Evolutionary conservation across 352 stramenopile species (phyloP).

Genomic region (Pythium brassicae): DNA sequence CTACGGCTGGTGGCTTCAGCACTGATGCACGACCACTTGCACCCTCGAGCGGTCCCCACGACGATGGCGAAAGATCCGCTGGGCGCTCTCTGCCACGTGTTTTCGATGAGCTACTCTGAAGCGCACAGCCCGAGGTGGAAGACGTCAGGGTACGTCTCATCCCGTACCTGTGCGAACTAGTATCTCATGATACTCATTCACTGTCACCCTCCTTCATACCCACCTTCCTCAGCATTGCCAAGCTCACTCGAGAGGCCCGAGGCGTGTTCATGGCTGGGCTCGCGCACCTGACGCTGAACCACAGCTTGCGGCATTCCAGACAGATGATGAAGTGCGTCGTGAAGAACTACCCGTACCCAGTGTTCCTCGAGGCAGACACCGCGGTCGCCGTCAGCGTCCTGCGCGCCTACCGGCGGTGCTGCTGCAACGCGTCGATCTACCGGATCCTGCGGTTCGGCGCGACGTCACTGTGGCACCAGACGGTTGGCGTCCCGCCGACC

Average conservation of each 20-base stretch:
- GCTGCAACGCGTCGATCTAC: conserved; percentile 18
- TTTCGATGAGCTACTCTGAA: conserved; percentile 9
- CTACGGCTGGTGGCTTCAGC: neutral
- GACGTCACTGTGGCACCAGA: conserved; percentile 14
- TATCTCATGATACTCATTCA: no score
- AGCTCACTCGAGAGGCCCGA: neutral
- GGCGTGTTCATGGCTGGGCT: neutral
- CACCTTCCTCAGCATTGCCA: neutral
- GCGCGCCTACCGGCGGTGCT: conserved; percentile 15
- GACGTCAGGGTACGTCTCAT: conserved; percentile 9
- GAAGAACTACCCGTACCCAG: neutral
- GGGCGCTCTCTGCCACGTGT: conserved; percentile 5
- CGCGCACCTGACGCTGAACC: neutral
- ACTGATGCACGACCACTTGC: neutral
- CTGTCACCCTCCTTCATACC: neutral
- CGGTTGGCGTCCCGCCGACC: neutral
- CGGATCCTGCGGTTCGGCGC: conserved; percentile 18
- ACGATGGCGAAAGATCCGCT: neutral
- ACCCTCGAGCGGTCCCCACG: neutral
- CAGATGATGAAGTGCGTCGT: neutral
- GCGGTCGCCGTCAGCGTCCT: conserved; percentile 2
- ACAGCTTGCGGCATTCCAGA: neutral
- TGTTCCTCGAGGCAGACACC: neutral
- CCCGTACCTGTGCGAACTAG: no score
- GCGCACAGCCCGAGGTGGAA: conserved; percentile 12